Evolutionary conservation across 192 early-diverging fungal species (phyloP).

Genomic region (Coemansia sp.): DNA sequence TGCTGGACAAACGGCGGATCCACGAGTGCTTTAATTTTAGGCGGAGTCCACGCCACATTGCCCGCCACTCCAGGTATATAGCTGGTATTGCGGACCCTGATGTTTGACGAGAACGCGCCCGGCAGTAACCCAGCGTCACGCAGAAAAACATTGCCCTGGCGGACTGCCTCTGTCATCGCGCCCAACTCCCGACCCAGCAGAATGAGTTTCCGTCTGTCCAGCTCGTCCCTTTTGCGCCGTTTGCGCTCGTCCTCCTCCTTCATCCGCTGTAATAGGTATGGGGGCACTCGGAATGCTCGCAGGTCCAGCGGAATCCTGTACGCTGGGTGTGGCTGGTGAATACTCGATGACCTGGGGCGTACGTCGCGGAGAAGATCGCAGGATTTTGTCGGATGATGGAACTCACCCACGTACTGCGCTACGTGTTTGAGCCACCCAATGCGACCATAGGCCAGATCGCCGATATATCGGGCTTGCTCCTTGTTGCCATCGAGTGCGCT

Average conservation of each 20-base stretch:
- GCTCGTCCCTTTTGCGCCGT: conserved; percentile 2
- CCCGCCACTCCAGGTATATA: conserved; percentile 37
- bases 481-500: conserved; percentile 19
- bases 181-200: conserved; percentile 21
- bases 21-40: conserved; percentile 22
- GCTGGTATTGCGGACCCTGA: conserved; percentile 2
- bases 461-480: conserved; percentile 26
- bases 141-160: conserved; percentile 22
- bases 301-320: conserved; percentile 49
- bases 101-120: conserved; percentile 38
- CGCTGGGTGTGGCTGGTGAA: conserved; percentile 46
- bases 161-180: conserved; percentile 27
- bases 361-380: conserved; percentile 43
- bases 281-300: conserved; percentile 35
- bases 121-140: conserved; percentile 32
- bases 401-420: conserved; percentile 26
- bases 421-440: conserved; percentile 44
- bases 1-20: conserved; percentile 56
- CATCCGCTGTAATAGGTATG: conserved; percentile 25
- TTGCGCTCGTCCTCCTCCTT: conserved; percentile 22
- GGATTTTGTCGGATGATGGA: conserved; percentile 43
- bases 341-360: conserved; percentile 31
- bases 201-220: neutral
- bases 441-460: conserved; percentile 55
- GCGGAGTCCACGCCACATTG: conserved; percentile 49